Evolutionary conservation across 805 yeast species (phyloP).

Genomic region (Pichia insulana): DNA sequence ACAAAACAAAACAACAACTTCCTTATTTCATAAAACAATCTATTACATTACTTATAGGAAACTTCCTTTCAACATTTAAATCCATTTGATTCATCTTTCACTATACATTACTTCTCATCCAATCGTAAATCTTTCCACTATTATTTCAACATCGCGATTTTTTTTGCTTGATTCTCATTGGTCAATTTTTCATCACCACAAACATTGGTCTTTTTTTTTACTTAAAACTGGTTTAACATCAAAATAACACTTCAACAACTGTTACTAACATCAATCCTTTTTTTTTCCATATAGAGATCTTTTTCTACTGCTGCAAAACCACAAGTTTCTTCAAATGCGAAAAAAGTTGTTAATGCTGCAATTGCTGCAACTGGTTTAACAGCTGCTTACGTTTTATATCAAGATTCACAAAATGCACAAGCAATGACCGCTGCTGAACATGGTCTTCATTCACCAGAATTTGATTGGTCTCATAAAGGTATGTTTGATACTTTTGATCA

Average conservation of each 20-base stretch:
- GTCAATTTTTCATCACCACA: neutral
- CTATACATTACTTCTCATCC: no score
- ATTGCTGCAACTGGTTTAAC: constrained; percentile 71
- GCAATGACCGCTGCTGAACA: constrained; percentile 99
- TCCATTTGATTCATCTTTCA: no score
- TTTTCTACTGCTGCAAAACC: constrained; percentile 28
- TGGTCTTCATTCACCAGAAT: constrained; percentile 93
- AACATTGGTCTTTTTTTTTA: no score
- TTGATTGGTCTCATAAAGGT: constrained; percentile 90
- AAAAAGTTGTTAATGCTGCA: constrained; percentile 50
- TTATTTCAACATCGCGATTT: neutral
- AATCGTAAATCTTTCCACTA: no score
- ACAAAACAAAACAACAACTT: no score
- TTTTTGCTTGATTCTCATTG: neutral
- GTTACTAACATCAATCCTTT: neutral
- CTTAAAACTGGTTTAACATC: no score
- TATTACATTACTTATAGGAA: no score
- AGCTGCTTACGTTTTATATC: constrained; percentile 73
- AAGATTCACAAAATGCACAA: constrained; percentile 77
- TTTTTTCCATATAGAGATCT: constrained; percentile 23
- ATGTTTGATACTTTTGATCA: constrained; percentile 89
- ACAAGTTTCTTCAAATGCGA: constrained; percentile 29
- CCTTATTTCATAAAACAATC: no score
- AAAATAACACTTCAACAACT: no score
- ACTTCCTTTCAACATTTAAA: no score